A percentile compares a stretch with the other conserved stretches of the same genome.
Evolutionary conservation across 2,329 filamentous ascomycete species (phyloP).

Genomic region (Phaeophleospora eucalypticola): DNA sequence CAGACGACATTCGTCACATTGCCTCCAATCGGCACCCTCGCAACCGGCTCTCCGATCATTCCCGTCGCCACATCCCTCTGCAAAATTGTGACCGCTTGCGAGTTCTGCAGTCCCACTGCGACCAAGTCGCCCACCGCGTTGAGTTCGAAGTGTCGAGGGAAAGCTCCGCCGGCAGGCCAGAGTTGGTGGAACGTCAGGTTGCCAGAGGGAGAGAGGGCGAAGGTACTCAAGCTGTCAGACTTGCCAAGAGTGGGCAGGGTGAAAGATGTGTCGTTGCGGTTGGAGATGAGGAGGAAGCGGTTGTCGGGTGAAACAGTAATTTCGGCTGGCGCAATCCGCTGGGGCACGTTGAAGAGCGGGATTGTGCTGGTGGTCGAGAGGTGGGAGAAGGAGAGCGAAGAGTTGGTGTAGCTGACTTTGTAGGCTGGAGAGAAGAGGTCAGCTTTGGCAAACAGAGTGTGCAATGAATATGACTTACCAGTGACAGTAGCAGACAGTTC

Average conservation of each 20-base stretch:
- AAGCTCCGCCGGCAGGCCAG: constrained; percentile 59
- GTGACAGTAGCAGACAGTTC: constrained; percentile 47
- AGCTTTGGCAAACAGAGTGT: constrained; percentile 31
- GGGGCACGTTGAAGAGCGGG: constrained; percentile 41
- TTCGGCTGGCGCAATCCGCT: constrained; percentile 53
- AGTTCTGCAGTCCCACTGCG: constrained; percentile 62
- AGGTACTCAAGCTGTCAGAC: constrained; percentile 61
- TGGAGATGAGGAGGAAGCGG: constrained; percentile 63
- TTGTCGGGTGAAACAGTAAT: constrained; percentile 49
- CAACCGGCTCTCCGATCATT: constrained; percentile 49
- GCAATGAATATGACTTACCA: not conserved
- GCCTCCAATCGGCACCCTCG: constrained; percentile 27
- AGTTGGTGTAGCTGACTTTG: constrained; percentile 41
- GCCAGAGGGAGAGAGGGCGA: constrained; percentile 56
- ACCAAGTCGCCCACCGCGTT: constrained; percentile 61
- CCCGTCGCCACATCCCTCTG: constrained; percentile 58
- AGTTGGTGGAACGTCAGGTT: constrained; percentile 54
- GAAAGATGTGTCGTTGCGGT: constrained; percentile 60
- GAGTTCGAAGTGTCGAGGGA: constrained; percentile 64
- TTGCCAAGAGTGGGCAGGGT: constrained; percentile 42
- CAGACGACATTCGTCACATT: constrained; percentile 37
- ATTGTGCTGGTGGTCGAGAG: constrained; percentile 45
- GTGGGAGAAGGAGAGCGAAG: constrained; percentile 46
- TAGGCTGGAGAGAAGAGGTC: too few species aligned
- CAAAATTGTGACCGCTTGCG: constrained; percentile 59